Percentiles rank a stretch among this genome's conserved stretches.
Evolutionary conservation across 208 protist species (phyloP).

Genomic region (Strigomonas oncopelti): DNA sequence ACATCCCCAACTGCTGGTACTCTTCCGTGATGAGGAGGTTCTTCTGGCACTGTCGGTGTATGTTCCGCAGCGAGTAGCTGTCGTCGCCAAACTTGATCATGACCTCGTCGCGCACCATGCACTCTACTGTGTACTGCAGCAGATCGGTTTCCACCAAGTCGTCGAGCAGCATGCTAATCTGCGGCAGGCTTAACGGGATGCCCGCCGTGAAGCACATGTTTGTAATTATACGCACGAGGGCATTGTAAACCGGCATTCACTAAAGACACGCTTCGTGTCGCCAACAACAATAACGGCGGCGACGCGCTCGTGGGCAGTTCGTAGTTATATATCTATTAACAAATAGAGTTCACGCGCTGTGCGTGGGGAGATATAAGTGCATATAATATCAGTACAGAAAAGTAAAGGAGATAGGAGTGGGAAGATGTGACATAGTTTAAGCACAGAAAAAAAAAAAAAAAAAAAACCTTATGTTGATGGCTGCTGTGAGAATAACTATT

Average conservation of each 20-base stretch:
- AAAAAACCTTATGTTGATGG: too few relatives aligned
- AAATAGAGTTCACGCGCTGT: too few relatives aligned
- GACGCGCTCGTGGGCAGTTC: too few relatives aligned
- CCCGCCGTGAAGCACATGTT: constrained; percentile 64
- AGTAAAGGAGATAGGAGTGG: background rate
- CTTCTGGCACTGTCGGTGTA: constrained; percentile 26
- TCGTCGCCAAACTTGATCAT: constrained; percentile 49
- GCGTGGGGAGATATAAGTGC: background rate
- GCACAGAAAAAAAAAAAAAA: constrained; percentile 9
- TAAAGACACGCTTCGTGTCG: background rate
- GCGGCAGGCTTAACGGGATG: constrained; percentile 45
- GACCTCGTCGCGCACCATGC: constrained; percentile 61
- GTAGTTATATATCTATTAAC: too few relatives aligned
- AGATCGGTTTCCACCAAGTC: constrained; percentile 55
- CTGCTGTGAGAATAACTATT: too few relatives aligned
- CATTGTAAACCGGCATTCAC: constrained; percentile 40
- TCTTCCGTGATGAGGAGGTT: constrained; percentile 70
- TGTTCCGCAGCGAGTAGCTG: constrained; percentile 49
- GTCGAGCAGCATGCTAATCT: constrained; percentile 45
- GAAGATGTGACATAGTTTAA: constrained; percentile 9
- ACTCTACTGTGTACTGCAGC: constrained; percentile 47
- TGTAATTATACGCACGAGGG: constrained; percentile 51
- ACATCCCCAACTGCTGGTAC: constrained; percentile 84
- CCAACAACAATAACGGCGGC: too few relatives aligned
- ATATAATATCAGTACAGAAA: constrained; percentile 4